These are phyloP conservation scores for Dactylorhiza incarnata DNA, from an alignment of 106 monocot genomes.

Conservation along the genomic window DNA sequence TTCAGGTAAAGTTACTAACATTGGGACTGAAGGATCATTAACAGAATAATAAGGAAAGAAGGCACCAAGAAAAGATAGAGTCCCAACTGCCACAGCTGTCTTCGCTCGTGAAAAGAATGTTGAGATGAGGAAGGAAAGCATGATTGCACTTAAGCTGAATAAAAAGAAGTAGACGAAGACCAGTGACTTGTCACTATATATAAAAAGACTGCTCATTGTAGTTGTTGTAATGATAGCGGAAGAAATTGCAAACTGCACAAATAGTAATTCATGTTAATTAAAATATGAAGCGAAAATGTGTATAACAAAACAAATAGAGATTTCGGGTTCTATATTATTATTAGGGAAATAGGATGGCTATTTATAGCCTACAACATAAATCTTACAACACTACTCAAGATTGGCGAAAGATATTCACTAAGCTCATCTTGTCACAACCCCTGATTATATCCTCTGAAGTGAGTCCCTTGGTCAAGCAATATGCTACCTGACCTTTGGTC, in stretches of 20 bases:
- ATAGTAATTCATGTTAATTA: background rate
- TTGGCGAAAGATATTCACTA: too few relatives aligned
- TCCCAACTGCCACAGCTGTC: slow-evolving; percentile 93
- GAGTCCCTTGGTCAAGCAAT: too few relatives aligned
- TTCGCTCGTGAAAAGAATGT: slow-evolving; percentile 91
- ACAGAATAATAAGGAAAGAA: slow-evolving; percentile 88
- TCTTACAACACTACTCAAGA: too few relatives aligned
- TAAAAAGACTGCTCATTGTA: slow-evolving; percentile 83
- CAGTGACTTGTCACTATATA: slow-evolving; percentile 82
- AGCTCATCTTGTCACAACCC: too few relatives aligned
- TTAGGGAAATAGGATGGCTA: too few relatives aligned
- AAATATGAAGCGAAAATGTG: background rate
- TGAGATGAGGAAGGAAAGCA: slow-evolving; percentile 85
- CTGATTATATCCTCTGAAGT: too few relatives aligned
- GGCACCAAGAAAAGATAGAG: slow-evolving; percentile 76
- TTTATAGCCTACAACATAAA: too few relatives aligned
- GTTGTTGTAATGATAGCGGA: slow-evolving; percentile 72
- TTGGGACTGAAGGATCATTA: slow-evolving; percentile 65
- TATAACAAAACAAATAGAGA: background rate
- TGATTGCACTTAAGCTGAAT: slow-evolving; percentile 78
- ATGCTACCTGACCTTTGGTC: too few relatives aligned
- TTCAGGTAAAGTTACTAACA: slow-evolving; percentile 36
- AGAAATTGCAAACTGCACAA: slow-evolving; percentile 82
- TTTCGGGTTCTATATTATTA: background rate
- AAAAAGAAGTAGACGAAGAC: slow-evolving; percentile 81